Base-by-base conservation (phyloP, 352 stramenopile genomes). In the Phytopythium aichiense region DNA sequence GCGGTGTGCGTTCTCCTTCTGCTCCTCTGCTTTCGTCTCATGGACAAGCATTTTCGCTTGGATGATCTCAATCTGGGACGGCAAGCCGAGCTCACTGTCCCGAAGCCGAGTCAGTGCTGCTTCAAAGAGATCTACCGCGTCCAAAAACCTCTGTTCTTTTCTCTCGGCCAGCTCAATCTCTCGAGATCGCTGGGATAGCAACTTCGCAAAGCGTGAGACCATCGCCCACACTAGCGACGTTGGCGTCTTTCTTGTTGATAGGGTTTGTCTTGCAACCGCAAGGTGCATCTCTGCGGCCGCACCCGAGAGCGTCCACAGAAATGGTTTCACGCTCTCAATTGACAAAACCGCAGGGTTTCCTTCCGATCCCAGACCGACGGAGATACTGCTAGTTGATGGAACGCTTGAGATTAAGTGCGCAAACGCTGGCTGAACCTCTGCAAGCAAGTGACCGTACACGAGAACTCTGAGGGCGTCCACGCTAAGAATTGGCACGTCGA, bases 391-490 rank as follows among this genome's bases (percentile, higher is more conserved):
- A 4, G 25, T 28, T 13, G 30, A 33, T 25, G 57, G 5, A 30
- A 76, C 18, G 16, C 40, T 46, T 46, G 40, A 22, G 40, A 22
- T 4, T 0, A 46, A 0, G 18, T 22, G 5, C 4, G 13, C 13
- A 46, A 53, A 23, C 22, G 22, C 48, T 6, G 69, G 62, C 13
- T 81, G 66, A 5, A 85, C 20, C 49, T 85, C 69, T 12, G 65
- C 40, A n/a, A 74, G 63, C n/a, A 86, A 88, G 54, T 73, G 71
- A 0, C 77, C 77, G 30, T 79, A 83, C 0, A 86, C 28, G 2
- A 76, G 37, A 0, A 68, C 72, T 11, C 74, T 57, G 0, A 89
- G 43, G 11, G 70, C 71, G 15, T 71, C 51, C 0, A 57, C 55
- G 8, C 71, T 33, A 2, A 89, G 42, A 1, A 51, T 20, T 13